phyloP scores from a whole-genome alignment of 176 grass and related monocot species.

The Saccharum officinarum region DNA sequence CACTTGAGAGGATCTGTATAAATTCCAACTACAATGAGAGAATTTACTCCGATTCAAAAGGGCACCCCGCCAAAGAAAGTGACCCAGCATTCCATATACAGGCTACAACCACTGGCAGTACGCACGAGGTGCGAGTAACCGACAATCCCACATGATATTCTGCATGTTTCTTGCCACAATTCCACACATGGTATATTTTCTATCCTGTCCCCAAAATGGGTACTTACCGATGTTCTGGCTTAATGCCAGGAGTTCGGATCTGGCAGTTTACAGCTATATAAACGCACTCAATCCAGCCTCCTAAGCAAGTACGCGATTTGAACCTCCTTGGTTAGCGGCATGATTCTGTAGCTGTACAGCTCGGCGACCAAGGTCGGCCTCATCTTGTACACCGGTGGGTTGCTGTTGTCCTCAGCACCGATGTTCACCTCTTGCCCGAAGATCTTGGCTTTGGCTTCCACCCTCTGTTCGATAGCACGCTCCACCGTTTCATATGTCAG shows the following conservation, averaged over 20 bases:
- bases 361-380: conserved; percentile 65
- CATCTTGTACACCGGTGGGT: conserved; percentile 69
- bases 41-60: background rate
- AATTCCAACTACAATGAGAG: too few relatives aligned
- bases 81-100: background rate
- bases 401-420: conserved; percentile 36
- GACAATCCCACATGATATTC: background rate
- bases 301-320: conserved; percentile 78
- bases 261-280: background rate
- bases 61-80: background rate
- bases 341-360: conserved; percentile 80
- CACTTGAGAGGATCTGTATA: too few relatives aligned
- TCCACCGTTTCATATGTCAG: conserved; percentile 76
- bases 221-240: background rate
- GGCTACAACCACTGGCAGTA: background rate
- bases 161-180: background rate
- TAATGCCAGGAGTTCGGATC: background rate
- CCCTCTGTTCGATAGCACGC: conserved; percentile 57
- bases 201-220: conserved; percentile 10
- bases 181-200: background rate
- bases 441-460: conserved; percentile 67
- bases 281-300: conserved; percentile 66
- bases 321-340: conserved; percentile 93
- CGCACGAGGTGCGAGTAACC: background rate
- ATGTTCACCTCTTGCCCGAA: conserved; percentile 81